Evolutionary conservation across 768 basidiomycete species (phyloP).

Genomic region (Cystoderma amianthinum): DNA sequence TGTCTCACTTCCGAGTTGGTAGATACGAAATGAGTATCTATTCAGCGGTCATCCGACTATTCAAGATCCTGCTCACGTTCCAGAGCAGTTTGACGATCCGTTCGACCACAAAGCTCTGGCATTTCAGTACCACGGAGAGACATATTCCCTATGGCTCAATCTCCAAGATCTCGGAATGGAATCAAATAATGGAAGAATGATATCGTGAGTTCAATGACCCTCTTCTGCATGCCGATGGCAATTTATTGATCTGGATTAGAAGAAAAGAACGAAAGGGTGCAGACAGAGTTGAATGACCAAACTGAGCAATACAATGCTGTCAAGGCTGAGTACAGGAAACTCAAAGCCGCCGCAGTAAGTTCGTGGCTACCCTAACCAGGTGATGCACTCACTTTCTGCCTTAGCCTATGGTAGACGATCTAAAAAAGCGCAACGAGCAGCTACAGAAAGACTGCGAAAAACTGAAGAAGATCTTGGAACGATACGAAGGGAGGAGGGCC

Average conservation of each 20-base stretch:
- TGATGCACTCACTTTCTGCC: slow-evolving; percentile 1
- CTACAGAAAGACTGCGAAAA: slow-evolving; percentile 73
- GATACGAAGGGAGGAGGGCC: slow-evolving; percentile 63
- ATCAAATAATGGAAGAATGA: slow-evolving; percentile 64
- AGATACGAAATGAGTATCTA: slow-evolving; percentile 40
- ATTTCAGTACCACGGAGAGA: slow-evolving; percentile 61
- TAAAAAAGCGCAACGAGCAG: slow-evolving; percentile 54
- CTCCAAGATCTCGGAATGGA: slow-evolving; percentile 64
- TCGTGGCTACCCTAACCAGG: not conserved
- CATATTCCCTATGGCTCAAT: slow-evolving; percentile 64
- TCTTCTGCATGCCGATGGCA: slow-evolving; percentile 1
- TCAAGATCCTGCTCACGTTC: slow-evolving; percentile 51
- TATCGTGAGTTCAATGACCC: slow-evolving; percentile 51
- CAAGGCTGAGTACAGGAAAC: slow-evolving; percentile 46
- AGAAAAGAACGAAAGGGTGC: slow-evolving; percentile 64
- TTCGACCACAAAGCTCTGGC: slow-evolving; percentile 71
- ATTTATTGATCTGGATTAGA: slow-evolving; percentile 33
- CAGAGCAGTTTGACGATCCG: slow-evolving; percentile 70
- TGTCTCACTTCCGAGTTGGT: not conserved
- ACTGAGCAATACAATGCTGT: slow-evolving; percentile 36
- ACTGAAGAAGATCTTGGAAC: slow-evolving; percentile 66
- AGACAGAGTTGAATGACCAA: slow-evolving; percentile 56
- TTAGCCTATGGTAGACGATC: slow-evolving; percentile 57
- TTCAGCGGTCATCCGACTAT: slow-evolving; percentile 62
- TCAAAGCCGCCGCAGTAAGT: slow-evolving; percentile 56